Base-by-base conservation (phyloP, 768 basidiomycete species). In the Agrocybe chaxingu region DNA sequence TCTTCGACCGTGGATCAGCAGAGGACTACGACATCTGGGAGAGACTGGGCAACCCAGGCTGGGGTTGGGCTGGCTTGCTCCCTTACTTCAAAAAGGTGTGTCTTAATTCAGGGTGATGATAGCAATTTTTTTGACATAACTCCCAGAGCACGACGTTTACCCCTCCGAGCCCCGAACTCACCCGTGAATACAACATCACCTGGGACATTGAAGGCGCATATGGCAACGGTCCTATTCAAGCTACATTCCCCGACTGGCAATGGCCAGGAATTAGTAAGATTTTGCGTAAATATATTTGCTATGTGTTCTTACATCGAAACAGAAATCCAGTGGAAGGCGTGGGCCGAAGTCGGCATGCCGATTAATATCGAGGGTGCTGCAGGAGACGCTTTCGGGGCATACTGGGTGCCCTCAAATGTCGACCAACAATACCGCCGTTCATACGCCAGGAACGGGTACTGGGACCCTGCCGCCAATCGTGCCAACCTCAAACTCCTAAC, bases 1-100 rank as follows among this genome's bases (percentile, higher is more conserved):
- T 53, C 4, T 57, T 53, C 29, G 52, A 50, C 13, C 48, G 55
- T 19, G 48, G 48, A 1, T 38, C 42, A 7, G 48, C 48, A 7
- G 52, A 47, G 12, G 55, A 57, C 24, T 57, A 57, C 31, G 45
- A 57, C 19, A 50, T 47, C 35, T 57, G 55, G 55, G 51, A 45
- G 16, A 41, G 38, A n/a, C 41, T 50, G 7, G 55, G 55, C 0
- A 53, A 53, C 16, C 52, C 49, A 24, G 52, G 52, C 6, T 57
- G 55, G 55, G 51, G 55, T 6, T 57, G 36, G 31, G 42, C 39
- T 29, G 40, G 46, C 6, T 35, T 57, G 5, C 31, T 49, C 3
- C 48, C 45, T 1, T 51, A 51, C 32, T 57, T 57, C 46, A 47
- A 47, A 30, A 55, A 51, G 49, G 45, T 36, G 13, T 32, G 11